Evolutionary conservation across 805 yeast genomes (phyloP).

Genomic region (Sungouiozyma intestinalis): DNA sequence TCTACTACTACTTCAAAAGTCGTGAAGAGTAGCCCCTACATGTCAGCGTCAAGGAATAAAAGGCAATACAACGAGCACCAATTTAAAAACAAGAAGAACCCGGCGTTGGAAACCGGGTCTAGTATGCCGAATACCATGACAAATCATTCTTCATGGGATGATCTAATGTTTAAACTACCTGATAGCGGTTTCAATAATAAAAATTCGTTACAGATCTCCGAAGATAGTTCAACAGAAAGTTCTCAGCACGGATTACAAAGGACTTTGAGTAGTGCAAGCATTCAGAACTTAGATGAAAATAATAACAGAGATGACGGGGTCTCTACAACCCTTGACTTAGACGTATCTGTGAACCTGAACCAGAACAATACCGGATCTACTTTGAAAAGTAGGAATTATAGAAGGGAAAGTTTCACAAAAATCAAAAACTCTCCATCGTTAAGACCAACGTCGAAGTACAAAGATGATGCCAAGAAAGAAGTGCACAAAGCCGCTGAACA

Average conservation of each 20-base stretch:
- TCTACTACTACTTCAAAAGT: conserved; percentile 19
- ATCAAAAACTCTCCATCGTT: conserved; percentile 1
- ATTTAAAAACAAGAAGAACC: conserved; percentile 1
- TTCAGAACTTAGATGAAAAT: not conserved
- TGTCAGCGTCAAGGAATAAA: conserved; percentile 11
- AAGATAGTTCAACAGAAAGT: not conserved
- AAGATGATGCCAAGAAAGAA: conserved; percentile 20
- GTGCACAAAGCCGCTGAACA: conserved; percentile 90
- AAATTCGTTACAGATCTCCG: not conserved
- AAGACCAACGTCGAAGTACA: not conserved
- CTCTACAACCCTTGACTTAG: not conserved
- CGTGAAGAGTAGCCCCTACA: conserved; percentile 26
- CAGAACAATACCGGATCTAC: not conserved
- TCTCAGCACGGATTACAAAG: not conserved
- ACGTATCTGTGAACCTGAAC: not conserved
- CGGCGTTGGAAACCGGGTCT: not conserved
- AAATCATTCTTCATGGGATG: conserved; percentile 18
- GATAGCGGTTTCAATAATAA: conserved; percentile 12
- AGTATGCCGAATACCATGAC: not conserved
- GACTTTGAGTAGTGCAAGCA: not conserved
- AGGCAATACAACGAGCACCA: conserved; percentile 5
- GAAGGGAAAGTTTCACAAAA: not conserved
- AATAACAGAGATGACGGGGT: not conserved
- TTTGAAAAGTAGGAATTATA: not conserved
- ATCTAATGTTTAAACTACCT: conserved; percentile 19